phyloP scores from a whole-genome alignment of 495 filamentous ascomycete genomes.

The Apiosordaria backusii region DNA sequence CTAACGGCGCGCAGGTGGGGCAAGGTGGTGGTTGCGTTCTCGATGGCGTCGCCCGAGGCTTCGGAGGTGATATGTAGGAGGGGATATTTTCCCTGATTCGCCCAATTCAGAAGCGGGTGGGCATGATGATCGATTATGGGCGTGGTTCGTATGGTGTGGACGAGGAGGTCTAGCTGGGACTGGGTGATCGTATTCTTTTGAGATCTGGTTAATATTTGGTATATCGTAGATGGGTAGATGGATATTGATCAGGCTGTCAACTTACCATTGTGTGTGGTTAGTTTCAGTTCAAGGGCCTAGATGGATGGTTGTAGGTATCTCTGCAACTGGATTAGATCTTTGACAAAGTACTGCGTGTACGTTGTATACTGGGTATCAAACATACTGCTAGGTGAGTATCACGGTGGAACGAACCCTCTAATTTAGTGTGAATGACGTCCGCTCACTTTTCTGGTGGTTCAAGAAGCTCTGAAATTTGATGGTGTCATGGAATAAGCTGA shows the following conservation, averaged over 20 bases:
- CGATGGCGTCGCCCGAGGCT: conserved; percentile 64
- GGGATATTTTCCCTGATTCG: conserved; percentile 46
- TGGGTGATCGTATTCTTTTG: conserved; percentile 14
- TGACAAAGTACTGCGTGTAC: not conserved
- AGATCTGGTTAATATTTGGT: not conserved
- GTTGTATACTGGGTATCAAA: too few species aligned
- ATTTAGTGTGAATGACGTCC: too few species aligned
- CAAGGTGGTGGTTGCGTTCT: conserved; percentile 53
- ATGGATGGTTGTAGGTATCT: not conserved
- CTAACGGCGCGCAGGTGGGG: conserved; percentile 66
- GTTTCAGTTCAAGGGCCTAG: not conserved
- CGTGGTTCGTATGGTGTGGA: conserved; percentile 54
- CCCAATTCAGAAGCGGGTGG: conserved; percentile 56
- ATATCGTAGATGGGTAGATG: not conserved
- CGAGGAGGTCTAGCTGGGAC: conserved; percentile 32
- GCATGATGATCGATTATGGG: conserved; percentile 89
- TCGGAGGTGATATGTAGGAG: conserved; percentile 70
- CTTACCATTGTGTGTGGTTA: not conserved
- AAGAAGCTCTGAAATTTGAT: not conserved
- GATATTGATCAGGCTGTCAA: not conserved
- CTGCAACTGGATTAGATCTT: not conserved
- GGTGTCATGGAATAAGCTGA: too few species aligned
- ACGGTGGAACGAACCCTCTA: too few species aligned
- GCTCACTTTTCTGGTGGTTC: not conserved
- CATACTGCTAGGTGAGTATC: too few species aligned